Percentiles rank a stretch among this genome's conserved stretches.
These are phyloP conservation scores for Psilocybe tampanensis DNA, from an alignment of 768 basidiomycete genomes.

Conservation along the genomic window DNA sequence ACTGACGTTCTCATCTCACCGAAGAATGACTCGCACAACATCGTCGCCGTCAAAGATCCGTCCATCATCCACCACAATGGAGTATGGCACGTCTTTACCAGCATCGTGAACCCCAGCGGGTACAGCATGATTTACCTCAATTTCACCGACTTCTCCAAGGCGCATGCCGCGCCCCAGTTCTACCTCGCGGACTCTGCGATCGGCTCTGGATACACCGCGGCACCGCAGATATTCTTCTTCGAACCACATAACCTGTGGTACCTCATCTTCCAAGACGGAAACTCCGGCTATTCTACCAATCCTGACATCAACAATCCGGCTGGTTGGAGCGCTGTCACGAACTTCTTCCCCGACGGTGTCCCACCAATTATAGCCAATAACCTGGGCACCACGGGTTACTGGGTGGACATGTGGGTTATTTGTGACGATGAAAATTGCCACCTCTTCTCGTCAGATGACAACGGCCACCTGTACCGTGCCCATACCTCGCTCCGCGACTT, in stretches of 20 bases:
- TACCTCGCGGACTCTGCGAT: constrained; percentile 20
- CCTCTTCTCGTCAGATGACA: constrained; percentile 23
- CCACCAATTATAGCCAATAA: constrained; percentile 16
- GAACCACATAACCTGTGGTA: constrained; percentile 23
- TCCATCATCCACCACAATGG: constrained; percentile 20
- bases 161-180: constrained; percentile 4
- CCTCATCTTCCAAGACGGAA: constrained; percentile 20
- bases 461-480: constrained; percentile 22
- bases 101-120: constrained; percentile 7
- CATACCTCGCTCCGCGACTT: constrained; percentile 17
- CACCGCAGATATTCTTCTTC: constrained; percentile 23
- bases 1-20: constrained; percentile 10
- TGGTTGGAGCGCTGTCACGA: constrained; percentile 18
- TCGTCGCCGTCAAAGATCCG: constrained; percentile 21
- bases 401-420: constrained; percentile 25
- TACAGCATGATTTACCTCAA: constrained; percentile 18
- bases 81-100: constrained; percentile 20
- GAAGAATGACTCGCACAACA: constrained; percentile 11
- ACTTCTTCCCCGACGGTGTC: constrained; percentile 13
- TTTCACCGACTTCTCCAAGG: constrained; percentile 18
- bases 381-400: constrained; percentile 19
- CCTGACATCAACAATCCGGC: constrained; percentile 19
- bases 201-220: constrained; percentile 20
- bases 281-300: constrained; percentile 22
- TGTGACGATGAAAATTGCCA: constrained; percentile 20